Conservation (phyloP, 2,329 filamentous ascomycete genomes). For the Sclerotinia borealis region DNA sequence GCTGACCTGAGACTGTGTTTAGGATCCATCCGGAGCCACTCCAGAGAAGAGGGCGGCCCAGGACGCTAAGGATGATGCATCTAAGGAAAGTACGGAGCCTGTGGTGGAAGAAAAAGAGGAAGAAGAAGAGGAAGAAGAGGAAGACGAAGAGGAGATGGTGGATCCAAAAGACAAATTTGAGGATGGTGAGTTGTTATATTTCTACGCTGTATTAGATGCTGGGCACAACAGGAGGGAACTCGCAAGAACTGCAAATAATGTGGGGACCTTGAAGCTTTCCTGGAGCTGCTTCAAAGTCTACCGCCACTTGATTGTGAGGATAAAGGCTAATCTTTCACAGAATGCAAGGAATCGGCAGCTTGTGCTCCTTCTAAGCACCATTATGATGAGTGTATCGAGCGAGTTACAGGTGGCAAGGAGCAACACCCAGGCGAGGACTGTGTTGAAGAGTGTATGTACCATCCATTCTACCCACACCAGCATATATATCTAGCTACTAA, state of each 20-base stretch:
- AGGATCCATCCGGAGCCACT: constrained; percentile 21
- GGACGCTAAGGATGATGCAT: constrained; percentile 33
- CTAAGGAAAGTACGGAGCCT: constrained; percentile 38
- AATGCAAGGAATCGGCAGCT: constrained; percentile 80
- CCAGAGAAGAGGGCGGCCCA: constrained; percentile 30
- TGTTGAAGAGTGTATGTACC: constrained; percentile 91
- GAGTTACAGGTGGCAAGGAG: constrained; percentile 62
- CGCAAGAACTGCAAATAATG: not conserved
- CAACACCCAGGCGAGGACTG: constrained; percentile 84
- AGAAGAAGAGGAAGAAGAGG: constrained; percentile 50
- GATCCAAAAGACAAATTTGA: constrained; percentile 85
- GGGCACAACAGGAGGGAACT: not conserved
- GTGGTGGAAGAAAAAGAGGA: constrained; percentile 43
- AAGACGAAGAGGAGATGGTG: constrained; percentile 69
- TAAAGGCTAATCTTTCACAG: constrained; percentile 43
- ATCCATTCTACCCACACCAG: not conserved
- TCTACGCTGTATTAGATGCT: not conserved
- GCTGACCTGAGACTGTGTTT: not conserved
- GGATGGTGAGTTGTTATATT: constrained; percentile 65
- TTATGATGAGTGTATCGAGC: constrained; percentile 96
- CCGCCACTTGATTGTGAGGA: not conserved
- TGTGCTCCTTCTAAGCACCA: constrained; percentile 93
- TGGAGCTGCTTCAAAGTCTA: not conserved
- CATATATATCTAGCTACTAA: constrained; percentile 5
- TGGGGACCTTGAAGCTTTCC: not conserved